phyloP scores from a whole-genome alignment of 2,329 filamentous ascomycete genomes.

The Monosporascus sp. region DNA sequence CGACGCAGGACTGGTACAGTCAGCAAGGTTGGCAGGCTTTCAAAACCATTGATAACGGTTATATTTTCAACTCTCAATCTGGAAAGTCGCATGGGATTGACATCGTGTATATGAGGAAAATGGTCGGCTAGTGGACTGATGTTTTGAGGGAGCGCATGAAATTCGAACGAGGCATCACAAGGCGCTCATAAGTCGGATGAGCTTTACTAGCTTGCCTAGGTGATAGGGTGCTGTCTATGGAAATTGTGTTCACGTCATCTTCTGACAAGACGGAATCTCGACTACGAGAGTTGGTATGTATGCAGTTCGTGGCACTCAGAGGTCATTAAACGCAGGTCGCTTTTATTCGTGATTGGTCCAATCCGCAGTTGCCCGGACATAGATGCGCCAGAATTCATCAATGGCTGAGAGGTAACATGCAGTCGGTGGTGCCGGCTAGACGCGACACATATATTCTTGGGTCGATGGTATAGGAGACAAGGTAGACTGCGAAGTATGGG shows the following conservation, averaged over 20 bases:
- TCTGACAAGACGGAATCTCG: no score
- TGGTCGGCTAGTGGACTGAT: neutral
- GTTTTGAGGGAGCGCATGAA: neutral
- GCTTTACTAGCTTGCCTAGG: neutral
- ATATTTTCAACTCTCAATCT: neutral
- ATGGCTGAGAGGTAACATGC: neutral
- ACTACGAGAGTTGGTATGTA: no score
- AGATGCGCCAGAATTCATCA: neutral
- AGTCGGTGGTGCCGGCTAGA: neutral
- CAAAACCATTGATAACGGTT: neutral
- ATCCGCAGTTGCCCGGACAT: neutral
- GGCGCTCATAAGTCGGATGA: neutral
- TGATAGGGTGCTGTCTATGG: no score
- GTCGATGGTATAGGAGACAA: no score
- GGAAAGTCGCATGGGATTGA: neutral
- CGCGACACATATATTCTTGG: neutral
- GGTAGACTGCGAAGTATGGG: no score
- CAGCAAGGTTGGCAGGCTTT: neutral
- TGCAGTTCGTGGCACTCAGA: no score
- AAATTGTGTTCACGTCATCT: no score
- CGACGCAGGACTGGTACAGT: neutral
- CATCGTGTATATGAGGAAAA: neutral
- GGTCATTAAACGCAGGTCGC: no score
- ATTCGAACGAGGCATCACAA: no score
- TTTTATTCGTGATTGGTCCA: neutral